These are phyloP conservation scores for Xylaria sp. DNA, from an alignment of 2,329 filamentous ascomycete species.

Conservation along the genomic window DNA sequence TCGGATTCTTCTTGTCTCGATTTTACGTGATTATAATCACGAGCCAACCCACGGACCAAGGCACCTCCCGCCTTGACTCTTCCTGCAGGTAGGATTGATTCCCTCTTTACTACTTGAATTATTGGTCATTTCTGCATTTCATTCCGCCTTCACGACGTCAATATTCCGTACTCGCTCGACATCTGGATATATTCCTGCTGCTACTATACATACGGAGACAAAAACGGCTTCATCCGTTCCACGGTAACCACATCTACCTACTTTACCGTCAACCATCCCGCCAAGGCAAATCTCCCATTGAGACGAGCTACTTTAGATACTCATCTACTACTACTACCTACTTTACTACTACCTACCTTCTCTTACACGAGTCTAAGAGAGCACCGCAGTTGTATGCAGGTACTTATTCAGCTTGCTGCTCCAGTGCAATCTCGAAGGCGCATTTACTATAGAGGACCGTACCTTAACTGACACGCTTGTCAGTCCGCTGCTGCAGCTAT, in stretches of 20 bases:
- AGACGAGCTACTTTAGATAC: neutral
- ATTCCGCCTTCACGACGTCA: neutral
- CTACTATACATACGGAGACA: no score
- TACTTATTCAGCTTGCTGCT: conserved; percentile 14
- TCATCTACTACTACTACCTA: no score
- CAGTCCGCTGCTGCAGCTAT: conserved; percentile 11
- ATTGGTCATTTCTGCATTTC: neutral
- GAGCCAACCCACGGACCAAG: neutral
- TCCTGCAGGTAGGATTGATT: neutral
- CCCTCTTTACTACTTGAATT: neutral
- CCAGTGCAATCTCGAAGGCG: conserved; percentile 1
- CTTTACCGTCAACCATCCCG: neutral
- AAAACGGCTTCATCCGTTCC: neutral
- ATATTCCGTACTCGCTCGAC: neutral
- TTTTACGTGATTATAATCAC: neutral
- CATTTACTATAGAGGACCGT: neutral
- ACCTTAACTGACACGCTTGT: conserved; percentile 7
- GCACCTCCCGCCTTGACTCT: neutral
- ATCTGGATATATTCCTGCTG: neutral
- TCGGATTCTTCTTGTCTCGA: neutral
- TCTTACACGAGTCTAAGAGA: neutral
- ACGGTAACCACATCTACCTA: neutral
- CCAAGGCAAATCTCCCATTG: neutral
- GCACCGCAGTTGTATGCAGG: neutral
- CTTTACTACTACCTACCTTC: neutral